Base-by-base conservation (phyloP, 2,329 filamentous ascomycete genomes). In the Aspergillus texensis region DNA sequence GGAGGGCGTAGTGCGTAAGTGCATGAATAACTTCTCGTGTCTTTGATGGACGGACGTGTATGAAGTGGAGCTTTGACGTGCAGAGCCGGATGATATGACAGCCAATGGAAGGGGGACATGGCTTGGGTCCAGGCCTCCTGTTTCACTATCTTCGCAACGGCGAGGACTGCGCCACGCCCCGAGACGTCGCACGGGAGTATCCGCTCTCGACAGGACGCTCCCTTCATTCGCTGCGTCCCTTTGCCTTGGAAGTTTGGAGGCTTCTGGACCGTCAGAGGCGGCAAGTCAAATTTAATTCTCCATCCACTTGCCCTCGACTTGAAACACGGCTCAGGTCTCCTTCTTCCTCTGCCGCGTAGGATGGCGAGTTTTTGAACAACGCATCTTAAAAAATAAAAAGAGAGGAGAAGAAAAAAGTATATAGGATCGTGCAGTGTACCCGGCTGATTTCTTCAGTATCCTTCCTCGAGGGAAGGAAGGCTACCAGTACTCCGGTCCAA, bases 121-220 rank as follows among this genome's bases (percentile, higher is more conserved):
- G 54, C 39, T 55, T 57, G 36, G 55, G 58, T 60, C 58, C 50
- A 52, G 58, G n/a, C 48, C 58, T 41, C 54, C 48, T 59, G 61
- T 62, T 62, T 62, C 61, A 62, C 45, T 21, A n/a, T 19, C 16
- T 41, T 26, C 21, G 48, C 60, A 58, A 58, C 61, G 61, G 61
- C 48, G 30, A n/a, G 26, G 28, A 54, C 58, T 60, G 58, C 58
- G 58, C 58, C 58, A 53, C 58, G 43, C 48, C 12, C 58, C n/a
- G 36, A 57, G 58, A 39, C 24, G 61, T 62, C 61, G 50, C 56
- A 62, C 61, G 61, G 61, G 61, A 56, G 55, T 58, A 55, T 55
- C 61, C 61, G 61, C 61, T 55, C 30, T 32, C 6, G 6, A 30
- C 55, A 36, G 36, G 46, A 11, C 46, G n/a, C 9, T 9, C 26